Percentiles rank a stretch among this genome's conserved stretches.
These are phyloP conservation scores for Aspergillus pseudotamarii DNA, from an alignment of 2,329 filamentous ascomycete species.

Conservation along the genomic window DNA sequence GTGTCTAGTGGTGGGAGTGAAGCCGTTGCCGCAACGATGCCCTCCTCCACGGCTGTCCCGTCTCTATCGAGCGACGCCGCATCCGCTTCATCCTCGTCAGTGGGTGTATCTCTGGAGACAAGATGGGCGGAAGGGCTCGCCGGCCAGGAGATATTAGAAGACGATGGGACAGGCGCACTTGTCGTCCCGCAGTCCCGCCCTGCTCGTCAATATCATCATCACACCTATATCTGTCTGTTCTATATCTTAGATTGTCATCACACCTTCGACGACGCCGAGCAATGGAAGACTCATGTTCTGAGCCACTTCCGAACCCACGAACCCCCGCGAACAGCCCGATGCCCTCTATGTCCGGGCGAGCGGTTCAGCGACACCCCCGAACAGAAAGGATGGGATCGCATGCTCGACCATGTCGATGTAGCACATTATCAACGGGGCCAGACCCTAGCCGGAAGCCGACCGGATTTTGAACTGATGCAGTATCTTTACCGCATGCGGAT, in stretches of 20 bases:
- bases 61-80: conserved; percentile 33
- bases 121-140: conserved; percentile 26
- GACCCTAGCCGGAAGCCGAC: conserved; percentile 42
- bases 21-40: conserved; percentile 11
- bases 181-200: conserved; percentile 25
- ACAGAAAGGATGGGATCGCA: conserved; percentile 42
- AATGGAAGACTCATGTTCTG: conserved; percentile 49
- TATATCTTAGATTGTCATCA: conserved; percentile 48
- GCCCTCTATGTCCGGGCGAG: conserved; percentile 43
- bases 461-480: conserved; percentile 49
- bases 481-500: conserved; percentile 47
- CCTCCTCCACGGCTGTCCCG: conserved; percentile 30
- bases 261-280: conserved; percentile 39
- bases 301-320: conserved; percentile 48
- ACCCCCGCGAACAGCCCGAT: conserved; percentile 44
- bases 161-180: conserved; percentile 33
- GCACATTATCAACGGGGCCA: conserved; percentile 46
- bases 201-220: conserved; percentile 12
- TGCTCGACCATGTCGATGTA: conserved; percentile 47
- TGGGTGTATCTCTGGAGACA: conserved; percentile 36
- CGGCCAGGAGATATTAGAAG: conserved; percentile 28
- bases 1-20: neutral
- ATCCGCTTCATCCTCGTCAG: conserved; percentile 31
- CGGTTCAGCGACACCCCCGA: conserved; percentile 25
- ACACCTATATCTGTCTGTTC: conserved; percentile 45